Evolutionary conservation across 1,284 basidiomycete genomes (phyloP).

Genomic region (Heterobasidion parviporum): DNA sequence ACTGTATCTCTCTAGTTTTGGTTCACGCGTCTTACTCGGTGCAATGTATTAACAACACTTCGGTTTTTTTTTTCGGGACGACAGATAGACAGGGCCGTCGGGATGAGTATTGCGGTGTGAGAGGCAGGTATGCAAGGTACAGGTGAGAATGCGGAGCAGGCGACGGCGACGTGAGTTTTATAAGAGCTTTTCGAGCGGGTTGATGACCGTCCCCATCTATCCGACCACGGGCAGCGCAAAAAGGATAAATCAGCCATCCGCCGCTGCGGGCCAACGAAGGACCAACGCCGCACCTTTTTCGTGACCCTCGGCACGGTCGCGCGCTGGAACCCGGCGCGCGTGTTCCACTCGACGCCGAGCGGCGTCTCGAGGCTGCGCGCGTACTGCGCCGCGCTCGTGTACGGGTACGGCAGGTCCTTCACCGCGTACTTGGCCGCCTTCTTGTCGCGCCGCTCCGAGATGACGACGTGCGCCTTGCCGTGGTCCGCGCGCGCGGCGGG

Average conservation of each 20-base stretch:
- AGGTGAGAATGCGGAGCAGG: no score
- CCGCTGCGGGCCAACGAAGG: background rate
- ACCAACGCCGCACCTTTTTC: slow-evolving; percentile 58
- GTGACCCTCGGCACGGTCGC: slow-evolving; percentile 78
- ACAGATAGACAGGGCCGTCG: no score
- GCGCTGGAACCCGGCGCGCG: slow-evolving; percentile 79
- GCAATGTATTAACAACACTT: no score
- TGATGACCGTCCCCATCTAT: slow-evolving; percentile 71
- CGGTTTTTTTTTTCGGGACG: no score
- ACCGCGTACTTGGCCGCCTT: slow-evolving; percentile 85
- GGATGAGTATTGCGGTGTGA: no score
- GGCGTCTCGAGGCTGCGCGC: slow-evolving; percentile 45
- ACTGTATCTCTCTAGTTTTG: no score
- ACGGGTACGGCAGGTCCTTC: slow-evolving; percentile 90
- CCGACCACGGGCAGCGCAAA: no score
- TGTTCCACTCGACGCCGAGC: slow-evolving; percentile 87
- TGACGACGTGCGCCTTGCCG: slow-evolving; percentile 82
- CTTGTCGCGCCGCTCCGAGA: slow-evolving; percentile 91
- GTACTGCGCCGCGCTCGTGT: slow-evolving; percentile 55
- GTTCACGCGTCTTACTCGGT: no score
- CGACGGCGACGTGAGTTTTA: slow-evolving; percentile 13
- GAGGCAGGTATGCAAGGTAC: no score
- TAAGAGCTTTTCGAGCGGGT: slow-evolving; percentile 58
- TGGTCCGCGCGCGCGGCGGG: slow-evolving; percentile 78
- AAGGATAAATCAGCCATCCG: background rate